These are phyloP conservation scores for Suillus weaverae DNA, from an alignment of 768 basidiomycete genomes.

Conservation along the genomic window DNA sequence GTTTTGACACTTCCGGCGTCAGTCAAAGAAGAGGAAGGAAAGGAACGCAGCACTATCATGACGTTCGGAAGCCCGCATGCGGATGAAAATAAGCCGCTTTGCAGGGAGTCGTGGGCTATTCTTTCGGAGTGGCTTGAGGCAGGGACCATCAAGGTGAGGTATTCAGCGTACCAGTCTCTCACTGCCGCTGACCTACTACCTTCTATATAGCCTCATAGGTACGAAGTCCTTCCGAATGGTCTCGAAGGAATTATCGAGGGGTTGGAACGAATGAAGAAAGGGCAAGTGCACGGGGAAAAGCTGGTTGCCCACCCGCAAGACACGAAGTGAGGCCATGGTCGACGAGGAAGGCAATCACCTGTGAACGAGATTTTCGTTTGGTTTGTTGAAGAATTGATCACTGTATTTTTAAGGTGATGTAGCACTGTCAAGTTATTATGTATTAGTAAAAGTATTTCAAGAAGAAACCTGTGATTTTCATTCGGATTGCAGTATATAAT, in stretches of 20 bases:
- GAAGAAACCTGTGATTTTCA: neutral
- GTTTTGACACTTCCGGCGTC: constrained; percentile 25
- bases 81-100: constrained; percentile 18
- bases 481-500: no score
- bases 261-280: constrained; percentile 35
- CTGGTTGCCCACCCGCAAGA: constrained; percentile 44
- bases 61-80: constrained; percentile 28
- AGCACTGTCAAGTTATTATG: neutral
- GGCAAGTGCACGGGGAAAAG: constrained; percentile 45
- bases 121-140: constrained; percentile 26
- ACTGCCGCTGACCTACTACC: neutral
- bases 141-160: constrained; percentile 27
- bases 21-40: constrained; percentile 24
- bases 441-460: neutral
- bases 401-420: neutral
- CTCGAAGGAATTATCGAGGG: constrained; percentile 38
- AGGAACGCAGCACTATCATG: constrained; percentile 17
- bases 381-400: neutral
- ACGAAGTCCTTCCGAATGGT: constrained; percentile 44
- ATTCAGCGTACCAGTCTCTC: neutral
- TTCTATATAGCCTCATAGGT: constrained; percentile 36
- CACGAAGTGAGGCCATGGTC: constrained; percentile 19
- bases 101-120: constrained; percentile 19
- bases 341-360: neutral
- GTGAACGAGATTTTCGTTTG: neutral